Evolutionary conservation across 2,329 filamentous ascomycete genomes (phyloP).

Genomic region (Botrytis medusae): DNA sequence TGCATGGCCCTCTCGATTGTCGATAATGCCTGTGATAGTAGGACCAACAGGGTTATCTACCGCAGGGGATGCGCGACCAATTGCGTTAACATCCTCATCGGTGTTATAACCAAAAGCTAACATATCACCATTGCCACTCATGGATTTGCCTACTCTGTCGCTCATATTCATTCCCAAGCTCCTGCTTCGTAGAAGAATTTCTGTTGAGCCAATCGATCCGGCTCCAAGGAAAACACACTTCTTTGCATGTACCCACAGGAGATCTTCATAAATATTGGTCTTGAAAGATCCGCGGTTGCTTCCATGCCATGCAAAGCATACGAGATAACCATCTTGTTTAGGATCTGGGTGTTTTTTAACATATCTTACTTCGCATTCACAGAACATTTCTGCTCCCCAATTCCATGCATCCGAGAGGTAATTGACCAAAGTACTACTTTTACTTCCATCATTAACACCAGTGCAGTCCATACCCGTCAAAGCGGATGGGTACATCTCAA

Average conservation of each 20-base stretch:
- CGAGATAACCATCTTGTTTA: constrained; percentile 54
- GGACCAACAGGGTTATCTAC: constrained; percentile 57
- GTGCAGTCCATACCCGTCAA: constrained; percentile 63
- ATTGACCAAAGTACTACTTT: constrained; percentile 64
- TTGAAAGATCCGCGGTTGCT: constrained; percentile 56
- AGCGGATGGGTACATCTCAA: constrained; percentile 60
- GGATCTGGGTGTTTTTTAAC: constrained; percentile 52
- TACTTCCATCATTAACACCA: constrained; percentile 66
- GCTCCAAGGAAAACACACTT: constrained; percentile 67
- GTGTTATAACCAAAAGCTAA: constrained; percentile 65
- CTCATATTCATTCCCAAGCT: constrained; percentile 59
- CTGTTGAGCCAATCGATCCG: constrained; percentile 63
- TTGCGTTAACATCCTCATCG: constrained; percentile 54
- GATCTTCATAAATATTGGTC: constrained; percentile 54
- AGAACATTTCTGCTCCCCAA: constrained; percentile 71
- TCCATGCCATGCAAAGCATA: constrained; percentile 66
- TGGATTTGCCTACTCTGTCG: constrained; percentile 55
- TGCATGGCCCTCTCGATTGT: constrained; percentile 52
- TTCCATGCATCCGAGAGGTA: constrained; percentile 71
- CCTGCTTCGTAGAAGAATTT: constrained; percentile 62
- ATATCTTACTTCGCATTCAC: constrained; percentile 65
- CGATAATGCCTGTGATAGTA: constrained; percentile 63
- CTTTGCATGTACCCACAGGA: constrained; percentile 67
- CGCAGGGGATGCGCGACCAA: constrained; percentile 52
- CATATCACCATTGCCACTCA: constrained; percentile 68